Conservation (phyloP, 129 eudicot genomes). For the Arctium lappa region DNA sequence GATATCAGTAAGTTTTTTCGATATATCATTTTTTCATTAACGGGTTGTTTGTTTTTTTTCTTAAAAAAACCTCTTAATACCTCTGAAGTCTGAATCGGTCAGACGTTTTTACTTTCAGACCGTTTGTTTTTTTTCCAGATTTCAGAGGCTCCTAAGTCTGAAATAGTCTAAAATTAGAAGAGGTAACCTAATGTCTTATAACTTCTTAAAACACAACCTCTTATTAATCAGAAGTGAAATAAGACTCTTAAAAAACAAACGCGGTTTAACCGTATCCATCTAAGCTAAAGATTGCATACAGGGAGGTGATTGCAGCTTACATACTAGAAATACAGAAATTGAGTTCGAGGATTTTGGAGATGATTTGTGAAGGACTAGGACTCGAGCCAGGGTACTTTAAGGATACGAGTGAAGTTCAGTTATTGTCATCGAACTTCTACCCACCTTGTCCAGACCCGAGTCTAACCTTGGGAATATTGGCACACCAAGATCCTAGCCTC, state of each 20-base stretch:
- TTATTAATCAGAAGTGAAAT: too few species aligned
- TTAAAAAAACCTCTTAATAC: too few species aligned
- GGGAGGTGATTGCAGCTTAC: slow-evolving; percentile 42
- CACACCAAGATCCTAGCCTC: slow-evolving; percentile 50
- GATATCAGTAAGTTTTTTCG: slow-evolving; percentile 36
- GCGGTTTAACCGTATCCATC: not conserved
- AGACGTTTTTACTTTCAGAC: too few species aligned
- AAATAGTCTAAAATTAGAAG: too few species aligned
- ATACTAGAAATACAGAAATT: slow-evolving; percentile 30
- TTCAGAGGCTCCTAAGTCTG: too few species aligned
- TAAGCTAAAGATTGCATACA: slow-evolving; percentile 16
- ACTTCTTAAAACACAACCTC: too few species aligned
- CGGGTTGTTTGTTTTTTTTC: too few species aligned
- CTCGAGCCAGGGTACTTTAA: slow-evolving; percentile 34
- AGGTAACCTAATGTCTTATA: too few species aligned
- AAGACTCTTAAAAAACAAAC: too few species aligned
- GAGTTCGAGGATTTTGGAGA: slow-evolving; percentile 22
- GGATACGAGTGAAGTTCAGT: slow-evolving; percentile 10
- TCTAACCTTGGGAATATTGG: slow-evolving; percentile 44
- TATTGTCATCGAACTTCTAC: slow-evolving; percentile 30
- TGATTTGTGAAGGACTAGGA: slow-evolving; percentile 38
- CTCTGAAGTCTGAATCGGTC: too few species aligned
- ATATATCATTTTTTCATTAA: not conserved
- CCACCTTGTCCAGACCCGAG: slow-evolving; percentile 78
- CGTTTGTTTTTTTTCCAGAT: too few species aligned